phyloP scores from a whole-genome alignment of 2,329 filamentous ascomycete species.

The Aureobasidium pullulans region DNA sequence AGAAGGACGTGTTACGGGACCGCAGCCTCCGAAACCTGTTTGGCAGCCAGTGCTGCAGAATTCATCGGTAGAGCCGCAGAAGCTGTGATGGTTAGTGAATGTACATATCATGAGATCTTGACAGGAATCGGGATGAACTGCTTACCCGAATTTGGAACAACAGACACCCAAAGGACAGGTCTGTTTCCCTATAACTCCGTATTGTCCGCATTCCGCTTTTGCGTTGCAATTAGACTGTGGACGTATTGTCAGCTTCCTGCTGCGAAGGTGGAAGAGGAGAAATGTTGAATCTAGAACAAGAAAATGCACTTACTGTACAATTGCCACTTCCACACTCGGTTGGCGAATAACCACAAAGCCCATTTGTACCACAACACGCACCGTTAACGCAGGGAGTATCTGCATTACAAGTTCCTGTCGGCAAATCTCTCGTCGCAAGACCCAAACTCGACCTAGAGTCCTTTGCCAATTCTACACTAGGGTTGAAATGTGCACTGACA shows the following conservation, averaged over 20 bases:
- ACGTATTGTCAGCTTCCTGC: no score
- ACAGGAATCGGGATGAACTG: neutral
- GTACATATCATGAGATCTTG: neutral
- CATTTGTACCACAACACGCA: constrained; percentile 1
- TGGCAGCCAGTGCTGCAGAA: constrained; percentile 18
- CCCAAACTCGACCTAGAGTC: neutral
- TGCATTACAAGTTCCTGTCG: constrained; percentile 3
- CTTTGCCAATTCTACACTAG: no score
- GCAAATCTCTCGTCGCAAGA: neutral
- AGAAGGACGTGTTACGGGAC: neutral
- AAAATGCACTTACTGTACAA: neutral
- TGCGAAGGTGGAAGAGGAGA: no score
- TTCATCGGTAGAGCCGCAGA: constrained; percentile 3
- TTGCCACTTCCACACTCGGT: constrained; percentile 12
- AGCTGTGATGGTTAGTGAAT: neutral
- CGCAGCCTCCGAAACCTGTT: neutral
- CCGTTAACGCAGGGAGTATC: constrained; percentile 4
- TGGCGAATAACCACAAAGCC: constrained; percentile 12
- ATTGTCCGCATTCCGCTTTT: constrained; percentile 16
- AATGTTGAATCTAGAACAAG: no score
- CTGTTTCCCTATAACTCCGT: neutral
- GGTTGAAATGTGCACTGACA: no score
- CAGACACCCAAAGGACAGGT: constrained; percentile 18
- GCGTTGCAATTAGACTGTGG: constrained; percentile 15
- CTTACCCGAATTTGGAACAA: constrained; percentile 16